Conservation (phyloP, 2,329 filamentous ascomycete genomes). For the Cytospora piceicola region DNA sequence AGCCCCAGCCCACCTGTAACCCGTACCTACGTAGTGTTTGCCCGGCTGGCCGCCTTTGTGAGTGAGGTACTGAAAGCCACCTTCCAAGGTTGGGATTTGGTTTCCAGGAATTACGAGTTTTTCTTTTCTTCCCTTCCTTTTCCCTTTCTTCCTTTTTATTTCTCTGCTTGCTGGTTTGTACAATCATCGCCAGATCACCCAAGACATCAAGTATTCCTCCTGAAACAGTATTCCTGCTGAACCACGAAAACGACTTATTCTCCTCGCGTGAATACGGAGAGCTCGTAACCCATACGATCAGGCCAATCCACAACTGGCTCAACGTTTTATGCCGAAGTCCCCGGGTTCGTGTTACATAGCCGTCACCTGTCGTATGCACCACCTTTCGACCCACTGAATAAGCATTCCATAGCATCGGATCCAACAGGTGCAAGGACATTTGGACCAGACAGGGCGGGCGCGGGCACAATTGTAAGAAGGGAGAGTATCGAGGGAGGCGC, state of each 20-base stretch:
- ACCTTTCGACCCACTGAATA: slow-evolving; percentile 18
- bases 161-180: background rate
- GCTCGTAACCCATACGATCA: background rate
- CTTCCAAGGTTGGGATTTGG: too few species aligned
- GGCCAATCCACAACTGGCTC: background rate
- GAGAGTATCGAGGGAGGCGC: slow-evolving; percentile 2
- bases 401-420: slow-evolving; percentile 9
- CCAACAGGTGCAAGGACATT: background rate
- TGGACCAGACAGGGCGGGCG: slow-evolving; percentile 21
- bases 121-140: background rate
- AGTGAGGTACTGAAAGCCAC: too few species aligned
- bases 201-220: background rate
- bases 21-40: too few species aligned
- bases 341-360: background rate
- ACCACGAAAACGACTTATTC: background rate
- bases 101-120: background rate
- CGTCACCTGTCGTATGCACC: background rate
- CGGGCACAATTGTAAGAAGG: slow-evolving; percentile 2
- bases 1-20: too few species aligned
- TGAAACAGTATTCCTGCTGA: background rate
- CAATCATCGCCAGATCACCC: background rate
- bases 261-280: background rate
- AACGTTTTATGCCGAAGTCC: slow-evolving; percentile 12
- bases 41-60: too few species aligned
- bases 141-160: background rate